A percentile compares a stretch with the other conserved stretches of the same genome.
These are phyloP conservation scores for Ascoidea rubescens DNA, from an alignment of 805 yeast genomes.

Conservation along the genomic window DNA sequence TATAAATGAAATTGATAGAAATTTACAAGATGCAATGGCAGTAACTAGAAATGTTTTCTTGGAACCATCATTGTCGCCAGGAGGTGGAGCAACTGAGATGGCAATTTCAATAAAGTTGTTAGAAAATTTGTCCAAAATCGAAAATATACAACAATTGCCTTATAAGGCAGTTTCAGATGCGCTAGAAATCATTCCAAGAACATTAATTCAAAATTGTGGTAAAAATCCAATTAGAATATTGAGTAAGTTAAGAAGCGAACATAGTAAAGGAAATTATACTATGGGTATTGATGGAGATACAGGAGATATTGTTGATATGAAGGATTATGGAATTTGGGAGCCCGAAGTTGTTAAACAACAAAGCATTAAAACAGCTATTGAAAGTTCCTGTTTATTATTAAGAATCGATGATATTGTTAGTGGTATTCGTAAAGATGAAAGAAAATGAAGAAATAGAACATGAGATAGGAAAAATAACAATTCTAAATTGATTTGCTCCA, in stretches of 20 bases:
- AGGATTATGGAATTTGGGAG: conserved; percentile 95
- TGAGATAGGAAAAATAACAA: no score
- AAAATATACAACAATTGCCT: conserved; percentile 97
- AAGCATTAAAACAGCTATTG: conserved; percentile 94
- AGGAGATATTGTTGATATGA: conserved; percentile 93
- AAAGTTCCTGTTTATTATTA: conserved; percentile 85
- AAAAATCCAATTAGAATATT: conserved; percentile 86
- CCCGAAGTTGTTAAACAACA: conserved; percentile 97
- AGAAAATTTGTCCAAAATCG: conserved; percentile 82
- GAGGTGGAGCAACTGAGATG: conserved; percentile 99
- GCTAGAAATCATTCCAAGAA: conserved; percentile 95
- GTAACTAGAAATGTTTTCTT: conserved; percentile 90
- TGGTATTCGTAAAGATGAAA: conserved; percentile 82
- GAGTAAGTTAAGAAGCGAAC: conserved; percentile 89
- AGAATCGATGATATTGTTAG: conserved; percentile 97
- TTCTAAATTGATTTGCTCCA: no score
- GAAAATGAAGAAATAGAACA: no score
- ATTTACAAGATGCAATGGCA: conserved; percentile 96
- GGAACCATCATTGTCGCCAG: conserved; percentile 92
- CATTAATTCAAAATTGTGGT: conserved; percentile 94
- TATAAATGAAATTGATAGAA: conserved; percentile 89
- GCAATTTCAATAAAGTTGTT: conserved; percentile 82
- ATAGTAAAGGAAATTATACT: conserved; percentile 76
- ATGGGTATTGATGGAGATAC: conserved; percentile 91
- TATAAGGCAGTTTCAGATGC: conserved; percentile 98